Conservation (phyloP, 108 stramenopile species). For the Pseudonitzschia multiseries region DNA sequence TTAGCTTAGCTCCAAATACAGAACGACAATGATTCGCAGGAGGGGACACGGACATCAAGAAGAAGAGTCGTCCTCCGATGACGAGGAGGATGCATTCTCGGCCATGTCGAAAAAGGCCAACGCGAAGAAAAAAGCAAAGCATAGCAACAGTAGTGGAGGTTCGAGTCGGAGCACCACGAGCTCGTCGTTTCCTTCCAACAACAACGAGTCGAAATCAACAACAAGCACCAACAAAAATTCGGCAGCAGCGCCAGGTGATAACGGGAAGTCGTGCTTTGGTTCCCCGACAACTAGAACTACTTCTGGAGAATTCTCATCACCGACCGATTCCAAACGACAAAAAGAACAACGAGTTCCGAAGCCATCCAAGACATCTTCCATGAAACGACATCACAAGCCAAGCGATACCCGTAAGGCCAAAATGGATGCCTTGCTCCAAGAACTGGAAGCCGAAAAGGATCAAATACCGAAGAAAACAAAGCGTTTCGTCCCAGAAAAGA, state of each 20-base stretch:
- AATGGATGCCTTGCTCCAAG: slow-evolving; percentile 79
- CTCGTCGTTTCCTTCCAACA: not conserved
- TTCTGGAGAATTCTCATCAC: not conserved
- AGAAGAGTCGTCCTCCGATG: slow-evolving; percentile 25
- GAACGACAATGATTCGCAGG: slow-evolving; percentile 30
- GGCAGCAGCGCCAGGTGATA: too few species aligned
- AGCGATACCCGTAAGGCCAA: slow-evolving; percentile 60
- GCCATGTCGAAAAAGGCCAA: slow-evolving; percentile 28
- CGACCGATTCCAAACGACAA: slow-evolving; percentile 2
- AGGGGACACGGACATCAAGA: slow-evolving; percentile 30
- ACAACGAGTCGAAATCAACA: not conserved
- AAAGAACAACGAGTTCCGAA: not conserved
- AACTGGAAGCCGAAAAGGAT: slow-evolving; percentile 55
- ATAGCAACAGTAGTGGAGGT: not conserved
- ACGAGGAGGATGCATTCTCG: slow-evolving; percentile 51
- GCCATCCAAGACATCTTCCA: slow-evolving; percentile 43
- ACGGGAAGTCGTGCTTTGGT: too few species aligned
- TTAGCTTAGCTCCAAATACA: not conserved
- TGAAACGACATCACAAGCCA: slow-evolving; percentile 58
- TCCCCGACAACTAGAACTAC: not conserved
- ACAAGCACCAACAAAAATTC: too few species aligned
- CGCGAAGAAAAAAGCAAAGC: slow-evolving; percentile 6
- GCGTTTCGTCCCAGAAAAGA: slow-evolving; percentile 49
- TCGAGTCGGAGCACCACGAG: not conserved
- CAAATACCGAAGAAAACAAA: not conserved